Evolutionary conservation across 257 asterid species (phyloP), one percentile per base, ranked within the genome.

Genomic region (Linaria vulgaris): DNA sequence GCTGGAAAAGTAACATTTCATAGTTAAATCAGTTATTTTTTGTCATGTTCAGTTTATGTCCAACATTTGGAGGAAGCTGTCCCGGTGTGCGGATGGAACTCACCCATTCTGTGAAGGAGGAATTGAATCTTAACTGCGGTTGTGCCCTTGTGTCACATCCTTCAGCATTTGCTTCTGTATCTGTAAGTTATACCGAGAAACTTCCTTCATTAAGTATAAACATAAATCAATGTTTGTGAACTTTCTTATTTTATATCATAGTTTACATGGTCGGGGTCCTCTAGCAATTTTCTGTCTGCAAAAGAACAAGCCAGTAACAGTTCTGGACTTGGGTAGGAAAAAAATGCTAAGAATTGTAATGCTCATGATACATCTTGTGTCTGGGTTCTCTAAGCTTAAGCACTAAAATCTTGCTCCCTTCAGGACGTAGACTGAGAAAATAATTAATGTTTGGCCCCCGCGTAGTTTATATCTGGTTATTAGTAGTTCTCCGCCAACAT

Each of bases 61-160:
- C 99, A 9, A 87, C 94, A 24, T 74, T 87, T 72, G 99, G 97
- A 61, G 99, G 99, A 70, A 82, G 86, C 77, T 78, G 78, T 74
- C 96, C 96, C 21, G 92, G 97, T 58, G 22, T 88, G 73, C 83
- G 78, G 54, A 86, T 89, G 78, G 99, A 94, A 78, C 82, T 87
- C 53, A 81, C 88, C 12, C 96, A 87, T 69, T 80, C 96, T 56
- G 75, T 94, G 56, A 90, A 77, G 83, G 94, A 94, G 70, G 90
- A 83, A 78, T 23, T 94, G 67, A 94, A 76, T 82, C 83, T 94
- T 23, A 80, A 75, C 64, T 85, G 94, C 20, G 97, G 99, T 62
- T 89, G 96, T 71, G 80, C 91, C 30, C 78, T 85, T 45, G 77
- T 74, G 48, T 69, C 86, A 37, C 75, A 73, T 70, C 85, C 97